Evolutionary conservation across 2,329 filamentous ascomycete species (phyloP).

Genomic region (Paradendryphiella salina): DNA sequence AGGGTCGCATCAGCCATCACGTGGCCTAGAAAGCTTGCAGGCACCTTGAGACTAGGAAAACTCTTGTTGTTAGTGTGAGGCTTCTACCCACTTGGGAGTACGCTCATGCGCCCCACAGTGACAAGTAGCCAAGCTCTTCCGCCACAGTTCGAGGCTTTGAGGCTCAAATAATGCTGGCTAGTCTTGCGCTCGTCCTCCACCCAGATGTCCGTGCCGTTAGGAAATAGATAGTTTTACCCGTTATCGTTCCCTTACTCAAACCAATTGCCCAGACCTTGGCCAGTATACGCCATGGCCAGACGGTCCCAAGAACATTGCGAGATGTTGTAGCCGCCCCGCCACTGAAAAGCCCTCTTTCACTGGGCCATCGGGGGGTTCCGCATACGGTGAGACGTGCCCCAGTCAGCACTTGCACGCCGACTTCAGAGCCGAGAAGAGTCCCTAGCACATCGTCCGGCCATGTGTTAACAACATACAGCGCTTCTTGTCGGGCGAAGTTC

Average conservation of each 20-base stretch:
- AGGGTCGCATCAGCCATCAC: neutral
- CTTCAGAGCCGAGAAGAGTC: conserved; percentile 52
- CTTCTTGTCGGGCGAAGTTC: conserved; percentile 55
- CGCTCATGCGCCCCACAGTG: conserved; percentile 3
- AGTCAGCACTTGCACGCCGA: conserved; percentile 50
- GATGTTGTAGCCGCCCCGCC: conserved; percentile 30
- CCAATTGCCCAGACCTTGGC: conserved; percentile 28
- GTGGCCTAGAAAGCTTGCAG: neutral
- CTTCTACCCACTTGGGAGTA: conserved; percentile 5
- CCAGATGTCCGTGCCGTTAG: conserved; percentile 53
- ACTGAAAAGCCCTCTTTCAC: conserved; percentile 25
- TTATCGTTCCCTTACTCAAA: conserved; percentile 45
- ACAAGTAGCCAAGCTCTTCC: neutral
- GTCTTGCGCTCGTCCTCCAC: conserved; percentile 42
- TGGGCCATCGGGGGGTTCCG: conserved; percentile 21
- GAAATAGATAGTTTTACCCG: conserved; percentile 50
- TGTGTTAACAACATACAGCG: conserved; percentile 52
- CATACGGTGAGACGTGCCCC: conserved; percentile 45
- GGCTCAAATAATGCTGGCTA: conserved; percentile 46
- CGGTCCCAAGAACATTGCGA: conserved; percentile 32
- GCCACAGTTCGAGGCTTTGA: conserved; percentile 5
- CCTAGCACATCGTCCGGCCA: conserved; percentile 46
- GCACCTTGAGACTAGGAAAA: neutral
- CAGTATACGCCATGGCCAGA: conserved; percentile 29
- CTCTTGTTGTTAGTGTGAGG: neutral